phyloP scores from a whole-genome alignment of 2,329 filamentous ascomycete species.

The Sclerotiophoma versabilis region DNA sequence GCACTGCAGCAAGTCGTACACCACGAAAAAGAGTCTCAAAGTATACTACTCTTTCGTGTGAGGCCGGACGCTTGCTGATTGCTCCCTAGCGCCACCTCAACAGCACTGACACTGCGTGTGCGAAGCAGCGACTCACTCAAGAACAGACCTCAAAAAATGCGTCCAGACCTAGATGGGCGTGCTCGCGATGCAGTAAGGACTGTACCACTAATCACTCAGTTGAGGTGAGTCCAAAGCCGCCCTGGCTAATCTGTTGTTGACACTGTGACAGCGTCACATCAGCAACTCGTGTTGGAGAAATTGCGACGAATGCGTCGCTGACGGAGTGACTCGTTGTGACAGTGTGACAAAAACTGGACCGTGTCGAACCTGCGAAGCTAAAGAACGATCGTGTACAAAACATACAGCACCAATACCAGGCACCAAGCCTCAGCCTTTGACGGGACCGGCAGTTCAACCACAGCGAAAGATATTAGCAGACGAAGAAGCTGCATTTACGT shows the following conservation, averaged over 20 bases:
- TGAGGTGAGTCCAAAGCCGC: neutral
- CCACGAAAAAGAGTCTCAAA: neutral
- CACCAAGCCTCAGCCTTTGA: neutral
- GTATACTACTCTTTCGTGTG: neutral
- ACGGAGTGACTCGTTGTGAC: constrained; percentile 10
- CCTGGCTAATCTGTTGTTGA: neutral
- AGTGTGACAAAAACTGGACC: neutral
- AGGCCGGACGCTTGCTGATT: neutral
- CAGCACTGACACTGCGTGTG: neutral
- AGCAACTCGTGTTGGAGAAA: constrained; percentile 19
- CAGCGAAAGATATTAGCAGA: neutral
- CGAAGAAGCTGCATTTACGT: neutral
- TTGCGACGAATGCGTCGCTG: constrained; percentile 26
- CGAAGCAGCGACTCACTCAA: neutral
- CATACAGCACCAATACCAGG: constrained; percentile 4
- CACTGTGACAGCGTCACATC: constrained; percentile 12
- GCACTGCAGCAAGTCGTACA: constrained; percentile 3
- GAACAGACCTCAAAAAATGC: neutral
- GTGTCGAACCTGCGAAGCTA: constrained; percentile 16
- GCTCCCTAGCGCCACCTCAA: neutral
- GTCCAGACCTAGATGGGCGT: neutral
- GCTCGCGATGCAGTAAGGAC: constrained; percentile 7
- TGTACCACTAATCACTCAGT: neutral
- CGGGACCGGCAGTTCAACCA: neutral
- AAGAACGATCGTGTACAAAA: constrained; percentile 16